Evolutionary conservation across 495 filamentous ascomycete genomes (phyloP), one percentile per base, ranked within the genome.

Genomic region (Penicillium roqueforti): DNA sequence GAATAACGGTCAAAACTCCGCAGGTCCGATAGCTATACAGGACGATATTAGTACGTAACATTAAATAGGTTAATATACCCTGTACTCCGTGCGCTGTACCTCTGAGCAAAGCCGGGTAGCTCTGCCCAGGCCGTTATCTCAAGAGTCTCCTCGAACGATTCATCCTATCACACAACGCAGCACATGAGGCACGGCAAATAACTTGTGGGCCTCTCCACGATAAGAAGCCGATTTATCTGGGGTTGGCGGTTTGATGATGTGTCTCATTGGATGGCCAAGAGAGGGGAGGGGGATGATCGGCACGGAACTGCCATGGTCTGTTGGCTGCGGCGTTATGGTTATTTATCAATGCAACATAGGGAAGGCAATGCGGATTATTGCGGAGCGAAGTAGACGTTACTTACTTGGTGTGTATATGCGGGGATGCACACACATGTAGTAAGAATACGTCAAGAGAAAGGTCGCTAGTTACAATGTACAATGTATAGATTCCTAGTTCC

Each of bases 281-380:
- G 52, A 57, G 59, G 59, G 59, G 54, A 26, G 61, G 58, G 58
- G 58, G 50, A 53, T 55, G 58, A 61, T 65, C 62, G 59, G 56
- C 26, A 13, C 20, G 43, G 32, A 49, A 48, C 31, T 10, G 25
- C n/a, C 9, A 37, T 51, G 40, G 32, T 28, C 41, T 19, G 8
- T 20, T 25, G 38, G 38, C 4, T 32, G 28, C n/a, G 26, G 13
- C 10, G 3, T 26, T 19, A 13, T 44, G 39, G 13, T 20, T 18
- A 34, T 34, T 34, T 6, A n/a, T 34, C 14, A 34, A 14, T 6
- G 13, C 13, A 13, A 31, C 10, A 4, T 31, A 19, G 14, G 7
- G 43, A n/a, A n/a, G n/a, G n/a, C n/a, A n/a, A n/a, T n/a, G n/a
- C n/a, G n/a, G n/a, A n/a, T n/a, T n/a, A n/a, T n/a, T n/a, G n/a